Percentiles rank a stretch among this genome's conserved stretches.
These are phyloP conservation scores for Euclidium syriacum DNA, from an alignment of 345 rosid species.

Conservation along the genomic window DNA sequence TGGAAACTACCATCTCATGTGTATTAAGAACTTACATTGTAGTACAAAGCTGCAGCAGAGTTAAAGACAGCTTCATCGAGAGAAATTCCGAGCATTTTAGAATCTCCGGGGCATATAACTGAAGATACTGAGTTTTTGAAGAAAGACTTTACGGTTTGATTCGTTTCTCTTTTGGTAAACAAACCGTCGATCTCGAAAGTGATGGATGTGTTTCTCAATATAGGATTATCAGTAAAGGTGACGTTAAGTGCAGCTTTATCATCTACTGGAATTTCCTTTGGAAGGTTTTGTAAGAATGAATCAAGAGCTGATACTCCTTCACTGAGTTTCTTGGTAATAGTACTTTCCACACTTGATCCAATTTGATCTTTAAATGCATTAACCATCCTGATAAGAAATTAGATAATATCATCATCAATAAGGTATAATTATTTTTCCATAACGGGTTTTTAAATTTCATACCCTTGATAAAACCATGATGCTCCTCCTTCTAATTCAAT, in stretches of 20 bases:
- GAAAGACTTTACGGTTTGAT: slow-evolving; percentile 15
- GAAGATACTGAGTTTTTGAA: slow-evolving; percentile 36
- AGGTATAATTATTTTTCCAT: neutral
- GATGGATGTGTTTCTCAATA: slow-evolving; percentile 63
- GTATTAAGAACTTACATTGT: slow-evolving; percentile 61
- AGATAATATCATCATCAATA: neutral
- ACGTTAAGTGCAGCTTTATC: slow-evolving; percentile 82
- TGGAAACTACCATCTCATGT: too few species aligned
- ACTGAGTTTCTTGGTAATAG: slow-evolving; percentile 61
- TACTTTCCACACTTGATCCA: slow-evolving; percentile 73
- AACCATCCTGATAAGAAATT: slow-evolving; percentile 53
- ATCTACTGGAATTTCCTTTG: slow-evolving; percentile 87
- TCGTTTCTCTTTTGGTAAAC: slow-evolving; percentile 45
- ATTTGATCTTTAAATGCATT: slow-evolving; percentile 85
- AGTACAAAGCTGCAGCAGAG: slow-evolving; percentile 87
- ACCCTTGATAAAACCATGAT: slow-evolving; percentile 99
- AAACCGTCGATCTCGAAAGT: slow-evolving; percentile 78
- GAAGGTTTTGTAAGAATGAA: slow-evolving; percentile 66
- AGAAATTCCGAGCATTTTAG: slow-evolving; percentile 88
- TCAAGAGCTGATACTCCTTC: slow-evolving; percentile 79
- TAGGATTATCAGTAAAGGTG: slow-evolving; percentile 67
- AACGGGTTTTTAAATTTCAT: slow-evolving; percentile 18
- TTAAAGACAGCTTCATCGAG: slow-evolving; percentile 79
- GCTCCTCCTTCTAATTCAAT: slow-evolving; percentile 89
- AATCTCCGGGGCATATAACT: slow-evolving; percentile 48